These are phyloP conservation scores for Clonostachys chloroleuca DNA, from an alignment of 2,329 filamentous ascomycete species.

Conservation along the genomic window DNA sequence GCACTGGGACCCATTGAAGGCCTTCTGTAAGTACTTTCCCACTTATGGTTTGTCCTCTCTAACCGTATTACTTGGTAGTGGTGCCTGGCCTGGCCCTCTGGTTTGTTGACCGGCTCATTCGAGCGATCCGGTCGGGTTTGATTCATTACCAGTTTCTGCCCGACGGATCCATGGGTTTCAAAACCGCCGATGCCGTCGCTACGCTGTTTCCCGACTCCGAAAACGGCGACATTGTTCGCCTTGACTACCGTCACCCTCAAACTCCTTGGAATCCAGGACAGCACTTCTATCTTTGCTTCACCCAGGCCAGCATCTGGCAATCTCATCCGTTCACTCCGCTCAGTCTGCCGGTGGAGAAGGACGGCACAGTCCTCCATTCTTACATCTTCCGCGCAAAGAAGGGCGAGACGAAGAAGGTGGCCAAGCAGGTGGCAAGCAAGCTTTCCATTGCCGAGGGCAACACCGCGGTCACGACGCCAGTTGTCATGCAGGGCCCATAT, in stretches of 20 bases:
- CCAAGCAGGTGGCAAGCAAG: constrained; percentile 29
- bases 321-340: constrained; percentile 67
- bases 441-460: not conserved
- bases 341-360: constrained; percentile 38
- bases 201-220: constrained; percentile 45
- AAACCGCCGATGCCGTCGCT: constrained; percentile 20
- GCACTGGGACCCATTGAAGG: constrained; percentile 60
- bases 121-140: constrained; percentile 46
- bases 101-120: constrained; percentile 50
- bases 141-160: constrained; percentile 17
- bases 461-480: constrained; percentile 32
- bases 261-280: constrained; percentile 61
- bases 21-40: constrained; percentile 39
- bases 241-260: constrained; percentile 61
- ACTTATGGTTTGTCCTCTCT: no score
- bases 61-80: no score
- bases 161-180: constrained; percentile 2
- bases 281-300: constrained; percentile 68
- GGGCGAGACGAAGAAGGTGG: constrained; percentile 55
- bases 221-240: constrained; percentile 57
- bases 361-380: constrained; percentile 39
- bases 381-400: constrained; percentile 53
- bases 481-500: constrained; percentile 61
- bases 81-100: constrained; percentile 51
- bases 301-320: constrained; percentile 64